These are phyloP conservation scores for Coccomyxa sp. DNA, from an alignment of 139 green algal species.

Conservation along the genomic window DNA sequence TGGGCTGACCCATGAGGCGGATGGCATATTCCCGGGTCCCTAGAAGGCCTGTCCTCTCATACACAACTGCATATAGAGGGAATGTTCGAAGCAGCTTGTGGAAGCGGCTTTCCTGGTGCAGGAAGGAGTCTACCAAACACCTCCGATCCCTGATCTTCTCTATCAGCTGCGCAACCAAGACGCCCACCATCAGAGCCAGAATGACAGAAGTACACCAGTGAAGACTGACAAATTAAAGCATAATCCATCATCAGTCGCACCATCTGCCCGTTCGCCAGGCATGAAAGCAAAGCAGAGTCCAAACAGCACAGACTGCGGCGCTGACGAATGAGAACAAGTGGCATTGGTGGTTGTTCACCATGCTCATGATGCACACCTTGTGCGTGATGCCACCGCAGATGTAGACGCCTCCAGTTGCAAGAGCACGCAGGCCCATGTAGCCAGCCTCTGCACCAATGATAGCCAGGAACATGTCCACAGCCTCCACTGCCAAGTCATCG, in stretches of 20 bases:
- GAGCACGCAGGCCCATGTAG: slow-evolving; percentile 74
- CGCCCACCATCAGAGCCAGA: not conserved
- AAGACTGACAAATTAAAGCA: no score
- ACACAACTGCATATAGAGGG: slow-evolving; percentile 70
- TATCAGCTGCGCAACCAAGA: slow-evolving; percentile 29
- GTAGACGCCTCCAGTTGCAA: slow-evolving; percentile 84
- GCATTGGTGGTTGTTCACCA: not conserved
- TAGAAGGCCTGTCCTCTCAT: slow-evolving; percentile 69
- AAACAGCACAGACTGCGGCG: not conserved
- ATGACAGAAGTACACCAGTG: not conserved
- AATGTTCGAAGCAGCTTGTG: slow-evolving; percentile 38
- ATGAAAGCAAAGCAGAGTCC: not conserved
- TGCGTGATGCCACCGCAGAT: slow-evolving; percentile 85
- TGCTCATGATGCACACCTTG: slow-evolving; percentile 34
- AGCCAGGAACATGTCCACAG: slow-evolving; percentile 84
- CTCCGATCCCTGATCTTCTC: slow-evolving; percentile 45
- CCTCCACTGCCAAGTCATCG: slow-evolving; percentile 63
- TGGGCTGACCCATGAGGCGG: slow-evolving; percentile 31
- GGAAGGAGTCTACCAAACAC: slow-evolving; percentile 63
- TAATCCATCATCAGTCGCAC: no score
- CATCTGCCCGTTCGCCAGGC: not conserved
- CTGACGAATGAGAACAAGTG: no score
- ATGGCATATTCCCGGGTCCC: slow-evolving; percentile 57
- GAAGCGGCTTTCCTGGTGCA: slow-evolving; percentile 50
- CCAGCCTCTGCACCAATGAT: slow-evolving; percentile 86